Percentiles rank a stretch among this genome's conserved stretches.
phyloP scores from a whole-genome alignment of 352 stramenopile genomes.

The Aphanomyces astaci region DNA sequence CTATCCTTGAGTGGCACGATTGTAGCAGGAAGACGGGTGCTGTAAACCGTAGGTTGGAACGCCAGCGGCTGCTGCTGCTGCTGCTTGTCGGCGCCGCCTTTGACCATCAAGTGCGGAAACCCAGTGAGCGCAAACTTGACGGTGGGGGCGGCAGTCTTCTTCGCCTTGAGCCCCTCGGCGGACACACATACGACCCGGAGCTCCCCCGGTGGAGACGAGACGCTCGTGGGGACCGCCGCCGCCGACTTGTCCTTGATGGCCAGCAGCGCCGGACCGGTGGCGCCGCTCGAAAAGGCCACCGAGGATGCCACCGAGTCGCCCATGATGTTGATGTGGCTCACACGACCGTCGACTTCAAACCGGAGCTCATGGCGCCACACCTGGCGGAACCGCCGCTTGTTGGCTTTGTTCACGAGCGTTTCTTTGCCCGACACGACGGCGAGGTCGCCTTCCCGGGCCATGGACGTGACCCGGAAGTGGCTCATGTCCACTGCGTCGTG shows the following conservation, averaged over 20 bases:
- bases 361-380: slow-evolving; percentile 78
- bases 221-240: slow-evolving; percentile 33
- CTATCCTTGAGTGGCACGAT: slow-evolving; percentile 38
- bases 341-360: slow-evolving; percentile 66
- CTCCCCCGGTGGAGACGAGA: slow-evolving; percentile 65
- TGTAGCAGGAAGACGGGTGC: slow-evolving; percentile 29
- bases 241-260: slow-evolving; percentile 50
- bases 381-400: slow-evolving; percentile 66
- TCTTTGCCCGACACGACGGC: slow-evolving; percentile 72
- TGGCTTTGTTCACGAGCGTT: slow-evolving; percentile 57
- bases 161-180: slow-evolving; percentile 43
- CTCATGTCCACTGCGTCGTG: slow-evolving; percentile 62
- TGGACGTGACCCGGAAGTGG: slow-evolving; percentile 58
- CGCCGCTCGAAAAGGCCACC: slow-evolving; percentile 63
- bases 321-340: slow-evolving; percentile 80
- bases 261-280: slow-evolving; percentile 45
- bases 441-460: slow-evolving; percentile 58
- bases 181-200: slow-evolving; percentile 76
- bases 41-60: slow-evolving; percentile 34
- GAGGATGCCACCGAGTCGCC: slow-evolving; percentile 71
- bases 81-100: slow-evolving; percentile 26
- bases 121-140: slow-evolving; percentile 62
- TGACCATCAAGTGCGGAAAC: slow-evolving; percentile 58
- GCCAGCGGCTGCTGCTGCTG: slow-evolving; percentile 9
- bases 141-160: slow-evolving; percentile 38